Evolutionary conservation across 768 basidiomycete genomes (phyloP), one percentile per base, ranked within the genome.

Genomic region (Megacollybia marginata): DNA sequence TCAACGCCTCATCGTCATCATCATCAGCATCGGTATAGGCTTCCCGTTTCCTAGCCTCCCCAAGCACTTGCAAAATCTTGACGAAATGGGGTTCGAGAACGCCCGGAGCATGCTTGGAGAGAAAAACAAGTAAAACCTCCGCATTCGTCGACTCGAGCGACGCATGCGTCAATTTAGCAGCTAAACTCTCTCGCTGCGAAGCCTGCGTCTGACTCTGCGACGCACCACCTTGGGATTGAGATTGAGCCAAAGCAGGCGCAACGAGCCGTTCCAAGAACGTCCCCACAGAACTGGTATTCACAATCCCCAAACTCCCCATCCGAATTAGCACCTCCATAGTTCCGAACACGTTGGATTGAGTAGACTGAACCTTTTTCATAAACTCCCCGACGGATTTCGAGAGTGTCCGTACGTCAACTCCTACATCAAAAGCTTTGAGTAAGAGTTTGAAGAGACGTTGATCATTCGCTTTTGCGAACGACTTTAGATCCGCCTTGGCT

Each of bases 391-490:
- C 23, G 23, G 23, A 28, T 28, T 28, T 28, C 38, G 38, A 2
- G 9, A 94, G 71, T 5, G 74, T 73, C 64, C 87, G 91, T 20
- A 97, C 65, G 59, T 94, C 90, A 0, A 87, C 83, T 57, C 92
- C 85, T 0, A 86, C 72, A 62, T 96, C 92, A 71, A 90, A 75
- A 55, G 88, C 85, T 0, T 77, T 85, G 63, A 82, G 86, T 36
- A 93, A 71, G 10, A 93, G 70, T 64, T 86, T 92, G 72, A 92
- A 97, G 8, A 94, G 70, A 35, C 92, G 76, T 19, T 75, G 74
- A 61, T 95, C 92, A 62, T 98, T 97, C 40, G 85, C 67, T 52
- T 86, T 87, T 1, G 94, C 93, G 56, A 98, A 99, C 1, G 76
- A 64, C 12, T 79, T 69, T 16, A 99, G 65, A 60, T 97, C 95